Evolutionary conservation across 768 basidiomycete genomes (phyloP).

Genomic region (Lactarius indigo): DNA sequence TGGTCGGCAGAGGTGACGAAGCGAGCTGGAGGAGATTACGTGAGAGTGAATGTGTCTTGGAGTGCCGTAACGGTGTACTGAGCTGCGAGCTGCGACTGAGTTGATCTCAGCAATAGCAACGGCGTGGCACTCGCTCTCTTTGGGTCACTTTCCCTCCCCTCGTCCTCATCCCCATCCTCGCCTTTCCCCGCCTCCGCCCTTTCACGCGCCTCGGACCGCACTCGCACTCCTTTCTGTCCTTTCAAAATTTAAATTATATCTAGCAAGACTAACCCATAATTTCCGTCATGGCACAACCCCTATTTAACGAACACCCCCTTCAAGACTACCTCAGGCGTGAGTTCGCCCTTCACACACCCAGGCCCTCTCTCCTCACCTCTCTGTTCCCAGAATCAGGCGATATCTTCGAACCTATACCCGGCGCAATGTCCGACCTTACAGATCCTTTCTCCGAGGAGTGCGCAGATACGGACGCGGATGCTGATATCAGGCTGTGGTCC

Average conservation of each 20-base stretch:
- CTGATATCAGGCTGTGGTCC: slow-evolving; percentile 19
- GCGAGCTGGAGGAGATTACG: background rate
- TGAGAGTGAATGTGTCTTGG: background rate
- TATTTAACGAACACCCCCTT: slow-evolving; percentile 26
- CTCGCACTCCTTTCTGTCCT: slow-evolving; percentile 9
- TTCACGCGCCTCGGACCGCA: background rate
- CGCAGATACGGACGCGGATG: slow-evolving; percentile 3
- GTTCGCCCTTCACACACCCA: slow-evolving; percentile 4
- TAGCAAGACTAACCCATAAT: slow-evolving; percentile 6
- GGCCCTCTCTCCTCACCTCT: background rate
- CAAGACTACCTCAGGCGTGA: slow-evolving; percentile 24
- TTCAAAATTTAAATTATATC: slow-evolving; percentile 12
- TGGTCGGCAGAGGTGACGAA: background rate
- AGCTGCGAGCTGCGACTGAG: background rate
- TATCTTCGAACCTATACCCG: slow-evolving; percentile 23
- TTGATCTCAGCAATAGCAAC: background rate
- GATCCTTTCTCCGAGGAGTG: slow-evolving; percentile 11
- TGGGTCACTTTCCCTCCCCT: background rate
- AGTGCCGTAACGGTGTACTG: background rate
- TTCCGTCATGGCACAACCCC: slow-evolving; percentile 22
- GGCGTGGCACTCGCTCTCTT: background rate
- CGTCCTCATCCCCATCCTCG: background rate
- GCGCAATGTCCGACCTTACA: slow-evolving; percentile 18
- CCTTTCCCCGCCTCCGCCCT: background rate
- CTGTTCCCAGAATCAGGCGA: slow-evolving; percentile 24